phyloP scores from a whole-genome alignment of 192 early-diverging fungal species.

The Coemansia sp. region DNA sequence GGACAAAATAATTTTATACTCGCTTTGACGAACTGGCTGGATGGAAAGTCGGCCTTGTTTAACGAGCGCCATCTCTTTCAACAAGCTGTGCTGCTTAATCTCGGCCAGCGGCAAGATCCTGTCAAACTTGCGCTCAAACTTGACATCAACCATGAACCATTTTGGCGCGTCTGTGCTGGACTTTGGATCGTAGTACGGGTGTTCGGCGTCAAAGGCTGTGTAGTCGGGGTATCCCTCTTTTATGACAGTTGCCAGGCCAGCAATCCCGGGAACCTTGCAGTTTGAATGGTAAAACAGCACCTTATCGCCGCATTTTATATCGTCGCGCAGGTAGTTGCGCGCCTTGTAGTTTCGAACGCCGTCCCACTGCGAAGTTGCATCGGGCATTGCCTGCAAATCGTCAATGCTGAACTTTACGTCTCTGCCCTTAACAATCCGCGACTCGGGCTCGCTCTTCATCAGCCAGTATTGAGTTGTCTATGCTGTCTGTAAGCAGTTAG shows the following conservation, averaged over 20 bases:
- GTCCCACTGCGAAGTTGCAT: slow-evolving; percentile 68
- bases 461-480: slow-evolving; percentile 61
- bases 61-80: slow-evolving; percentile 69
- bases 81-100: slow-evolving; percentile 58
- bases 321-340: slow-evolving; percentile 73
- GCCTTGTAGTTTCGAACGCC: slow-evolving; percentile 84
- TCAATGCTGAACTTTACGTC: slow-evolving; percentile 76
- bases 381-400: slow-evolving; percentile 56
- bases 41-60: slow-evolving; percentile 74
- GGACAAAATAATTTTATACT: slow-evolving; percentile 65
- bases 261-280: slow-evolving; percentile 80
- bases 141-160: slow-evolving; percentile 87
- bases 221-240: slow-evolving; percentile 72
- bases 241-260: slow-evolving; percentile 63
- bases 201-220: slow-evolving; percentile 71
- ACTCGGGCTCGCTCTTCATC: slow-evolving; percentile 83
- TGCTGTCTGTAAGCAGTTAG: background rate
- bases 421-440: slow-evolving; percentile 61
- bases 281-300: slow-evolving; percentile 87
- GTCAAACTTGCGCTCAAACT: slow-evolving; percentile 67
- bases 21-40: slow-evolving; percentile 64
- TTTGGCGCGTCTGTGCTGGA: slow-evolving; percentile 63
- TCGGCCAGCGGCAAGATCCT: slow-evolving; percentile 66
- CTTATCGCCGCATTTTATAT: slow-evolving; percentile 72
- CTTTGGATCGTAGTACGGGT: slow-evolving; percentile 81